Percentiles rank a stretch among this genome's conserved stretches.
Evolutionary conservation across 192 early-diverging fungal genomes (phyloP).

Genomic region (Paraglomus occultum): DNA sequence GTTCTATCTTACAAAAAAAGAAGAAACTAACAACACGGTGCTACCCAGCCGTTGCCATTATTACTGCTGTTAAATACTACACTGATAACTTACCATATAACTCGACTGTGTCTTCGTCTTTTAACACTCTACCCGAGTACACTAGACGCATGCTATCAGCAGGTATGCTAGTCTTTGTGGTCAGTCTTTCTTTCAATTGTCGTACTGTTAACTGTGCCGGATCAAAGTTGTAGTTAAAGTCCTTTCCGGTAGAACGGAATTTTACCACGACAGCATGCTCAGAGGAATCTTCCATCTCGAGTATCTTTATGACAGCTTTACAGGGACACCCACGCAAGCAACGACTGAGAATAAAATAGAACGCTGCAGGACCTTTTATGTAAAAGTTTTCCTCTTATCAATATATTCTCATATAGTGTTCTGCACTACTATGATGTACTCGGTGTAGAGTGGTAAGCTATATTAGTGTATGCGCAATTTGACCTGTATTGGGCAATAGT

Average conservation of each 20-base stretch:
- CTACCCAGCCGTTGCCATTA: background rate
- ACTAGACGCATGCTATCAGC: constrained; percentile 77
- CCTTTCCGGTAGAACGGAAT: constrained; percentile 50
- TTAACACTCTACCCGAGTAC: constrained; percentile 88
- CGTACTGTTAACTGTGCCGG: constrained; percentile 57
- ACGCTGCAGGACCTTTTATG: too few species aligned
- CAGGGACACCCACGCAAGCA: background rate
- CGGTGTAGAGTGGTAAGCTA: too few species aligned
- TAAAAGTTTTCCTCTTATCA: too few species aligned
- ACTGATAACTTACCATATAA: constrained; percentile 57
- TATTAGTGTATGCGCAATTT: too few species aligned
- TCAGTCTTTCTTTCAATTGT: constrained; percentile 72
- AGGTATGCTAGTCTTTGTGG: constrained; percentile 48
- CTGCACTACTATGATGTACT: too few species aligned
- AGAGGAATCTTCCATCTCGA: constrained; percentile 30
- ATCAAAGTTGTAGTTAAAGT: constrained; percentile 48
- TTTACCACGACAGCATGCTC: constrained; percentile 47
- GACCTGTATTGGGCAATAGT: too few species aligned
- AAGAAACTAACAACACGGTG: background rate
- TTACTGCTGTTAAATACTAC: too few species aligned
- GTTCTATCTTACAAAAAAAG: background rate
- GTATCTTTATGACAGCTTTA: constrained; percentile 20
- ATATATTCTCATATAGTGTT: too few species aligned
- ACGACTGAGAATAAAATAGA: background rate
- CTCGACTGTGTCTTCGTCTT: constrained; percentile 78